Percentiles rank a stretch among this genome's conserved stretches.
Conservation (phyloP, 2,329 filamentous ascomycete genomes). For the Alternaria burnsii region DNA sequence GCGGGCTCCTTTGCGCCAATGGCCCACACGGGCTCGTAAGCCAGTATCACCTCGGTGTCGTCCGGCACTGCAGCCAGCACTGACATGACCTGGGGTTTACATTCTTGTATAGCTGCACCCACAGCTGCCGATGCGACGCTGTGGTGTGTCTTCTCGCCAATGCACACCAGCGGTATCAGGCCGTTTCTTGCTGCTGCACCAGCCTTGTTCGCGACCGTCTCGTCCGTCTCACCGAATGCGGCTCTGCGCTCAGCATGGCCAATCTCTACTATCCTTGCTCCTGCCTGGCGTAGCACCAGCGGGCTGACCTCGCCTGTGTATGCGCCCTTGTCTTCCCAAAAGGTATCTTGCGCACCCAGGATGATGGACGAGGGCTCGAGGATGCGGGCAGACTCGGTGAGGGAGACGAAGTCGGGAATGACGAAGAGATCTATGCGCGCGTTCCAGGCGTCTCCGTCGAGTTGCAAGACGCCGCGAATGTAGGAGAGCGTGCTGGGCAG, state of each 20-base stretch:
- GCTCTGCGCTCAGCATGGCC: conserved; percentile 81
- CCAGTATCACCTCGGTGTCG: conserved; percentile 75
- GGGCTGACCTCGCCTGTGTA: conserved; percentile 83
- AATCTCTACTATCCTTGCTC: conserved; percentile 77
- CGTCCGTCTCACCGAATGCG: conserved; percentile 79
- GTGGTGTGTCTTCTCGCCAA: conserved; percentile 72
- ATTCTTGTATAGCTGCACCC: conserved; percentile 70
- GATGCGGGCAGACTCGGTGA: conserved; percentile 62
- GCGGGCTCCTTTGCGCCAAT: conserved; percentile 80
- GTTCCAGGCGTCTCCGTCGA: conserved; percentile 62
- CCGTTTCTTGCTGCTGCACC: conserved; percentile 72
- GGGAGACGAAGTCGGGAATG: conserved; percentile 78
- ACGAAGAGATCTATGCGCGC: conserved; percentile 74
- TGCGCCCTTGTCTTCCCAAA: conserved; percentile 73
- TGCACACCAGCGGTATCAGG: conserved; percentile 80
- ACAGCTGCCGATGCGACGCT: conserved; percentile 59
- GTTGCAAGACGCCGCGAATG: conserved; percentile 52
- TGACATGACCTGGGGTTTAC: conserved; percentile 69
- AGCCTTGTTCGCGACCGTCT: conserved; percentile 72
- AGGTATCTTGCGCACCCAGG: conserved; percentile 79
- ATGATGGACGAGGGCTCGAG: conserved; percentile 63
- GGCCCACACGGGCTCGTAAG: conserved; percentile 90
- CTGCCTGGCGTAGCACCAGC: conserved; percentile 69
- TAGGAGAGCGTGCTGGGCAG: conserved; percentile 66
- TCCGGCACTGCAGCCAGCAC: conserved; percentile 69